Evolutionary conservation across 257 asterid genomes (phyloP), one percentile per base, ranked within the genome.

Genomic region (Cordia subcordata): DNA sequence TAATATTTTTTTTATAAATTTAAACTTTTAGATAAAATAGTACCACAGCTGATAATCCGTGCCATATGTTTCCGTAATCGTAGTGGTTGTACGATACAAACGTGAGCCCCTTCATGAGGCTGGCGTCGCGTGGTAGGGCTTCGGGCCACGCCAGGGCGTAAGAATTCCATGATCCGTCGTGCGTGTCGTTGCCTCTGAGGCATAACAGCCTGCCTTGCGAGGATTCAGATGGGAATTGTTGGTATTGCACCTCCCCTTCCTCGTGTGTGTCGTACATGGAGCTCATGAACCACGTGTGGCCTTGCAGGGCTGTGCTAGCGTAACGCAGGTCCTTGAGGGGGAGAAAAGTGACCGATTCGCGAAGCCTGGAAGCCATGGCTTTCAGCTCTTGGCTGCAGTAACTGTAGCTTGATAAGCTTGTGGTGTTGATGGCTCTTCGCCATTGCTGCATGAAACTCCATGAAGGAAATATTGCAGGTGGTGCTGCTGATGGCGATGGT

Each of bases 271-370:
- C 94, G 6, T 74, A 55, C 59, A 78, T 15, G 52, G 94, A 82
- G 66, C 95, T 87, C 95, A 87, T 87, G 88, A 87, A 87, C 95
- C 95, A 84, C 0, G 95, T 87, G 83, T 87, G 88, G 11, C 90
- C 95, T 55, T 68, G 60, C 63, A 67, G 79, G 51, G 95, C 72
- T 1, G 61, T 39, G 10, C 40, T n/a, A 8, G 90, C 42, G 52
- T 68, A 87, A 4, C 91, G 79, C 13, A 80, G 53, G 70, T 87
- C 96, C 62, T 87, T 87, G 18, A 84, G 61, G 0, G 94, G 94
- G 37, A 87, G 90, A 54, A 87, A 87, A 8, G 88, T 79, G 55
- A 87, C 80, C 0, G 88, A 13, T 1, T 68, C 76, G 0, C 76
- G 53, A 14, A 86, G 80, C 44, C 68, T 81, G n/a, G 73, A 42